Base-by-base conservation (phyloP, 768 basidiomycete species). In the Cyathus striatus region DNA sequence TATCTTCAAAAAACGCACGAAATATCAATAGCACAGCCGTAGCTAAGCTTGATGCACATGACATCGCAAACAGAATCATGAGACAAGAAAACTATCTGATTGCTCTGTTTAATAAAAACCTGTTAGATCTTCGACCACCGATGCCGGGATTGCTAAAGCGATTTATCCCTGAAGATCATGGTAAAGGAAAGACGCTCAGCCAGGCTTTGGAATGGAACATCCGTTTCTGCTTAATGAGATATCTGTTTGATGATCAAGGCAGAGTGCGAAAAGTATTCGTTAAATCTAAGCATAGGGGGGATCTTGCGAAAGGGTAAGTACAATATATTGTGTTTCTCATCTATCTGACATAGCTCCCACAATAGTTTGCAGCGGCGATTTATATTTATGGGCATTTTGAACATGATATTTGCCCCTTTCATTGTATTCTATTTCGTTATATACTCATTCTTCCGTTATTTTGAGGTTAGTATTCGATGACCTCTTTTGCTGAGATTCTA, bases 371-470 rank as follows among this genome's bases (percentile, higher is more conserved):
- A 73, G 49, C 72, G 90, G 44, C 79, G 96, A 2, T 89, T 99
- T 58, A 83, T 97, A 47, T 95, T 99, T 61, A 95, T 98, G 89
- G 96, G 92, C 10, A 81, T 96, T 41, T 60, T 99, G 43, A 99
- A 99, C 52, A 93, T 90, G 2, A 79, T 93, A 7, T 95, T 98
- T 51, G 90, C 89, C 1, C 96, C 96, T 0, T 95, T 98, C 66
- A 98, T 99, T 55, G 89, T 98, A 23, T 68, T 94, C 14, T 99
- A 99, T 62, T 79, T 97, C 33, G 64, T 98, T 30, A 90, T 98
- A 83, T 99, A 96, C 60, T 98, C 93, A 1, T 99, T 99, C 75
- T 99, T 99, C 74, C 88, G 95, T 3, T 99, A 99, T 61, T 99
- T 99, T 48, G 96, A 99, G 75, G 96, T 92, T 38, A 40, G 81